These are phyloP conservation scores for Halenospora varia DNA, from an alignment of 495 filamentous ascomycete species.

Conservation along the genomic window DNA sequence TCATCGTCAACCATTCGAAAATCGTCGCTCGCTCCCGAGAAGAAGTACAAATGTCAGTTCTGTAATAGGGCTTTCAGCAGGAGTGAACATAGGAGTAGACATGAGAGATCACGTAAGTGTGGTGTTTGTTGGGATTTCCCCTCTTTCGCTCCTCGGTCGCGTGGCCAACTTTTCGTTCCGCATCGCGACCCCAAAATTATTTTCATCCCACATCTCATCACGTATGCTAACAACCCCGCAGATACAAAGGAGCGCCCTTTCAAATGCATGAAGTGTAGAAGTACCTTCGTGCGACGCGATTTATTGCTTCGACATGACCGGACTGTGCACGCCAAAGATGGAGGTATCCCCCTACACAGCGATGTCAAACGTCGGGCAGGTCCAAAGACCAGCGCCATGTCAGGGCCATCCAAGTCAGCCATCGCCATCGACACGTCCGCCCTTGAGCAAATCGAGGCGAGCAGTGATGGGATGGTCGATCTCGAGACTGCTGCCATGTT, in stretches of 20 bases:
- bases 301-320: slow-evolving; percentile 94
- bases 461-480: slow-evolving; percentile 92
- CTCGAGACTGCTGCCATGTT: slow-evolving; percentile 98
- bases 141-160: slow-evolving; percentile 10
- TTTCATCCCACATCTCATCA: slow-evolving; percentile 6
- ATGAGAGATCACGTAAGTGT: slow-evolving; percentile 97
- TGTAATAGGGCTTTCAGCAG: slow-evolving; percentile 95
- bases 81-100: slow-evolving; percentile 94
- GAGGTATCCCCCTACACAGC: slow-evolving; percentile 89
- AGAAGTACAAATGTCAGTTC: slow-evolving; percentile 99
- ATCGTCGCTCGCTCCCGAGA: slow-evolving; percentile 68
- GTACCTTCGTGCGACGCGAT: slow-evolving; percentile 97
- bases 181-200: slow-evolving; percentile 22
- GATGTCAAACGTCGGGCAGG: slow-evolving; percentile 82
- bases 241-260: slow-evolving; percentile 99
- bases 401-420: slow-evolving; percentile 72
- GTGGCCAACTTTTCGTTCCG: slow-evolving; percentile 4
- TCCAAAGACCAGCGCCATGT: slow-evolving; percentile 38
- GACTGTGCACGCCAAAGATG: slow-evolving; percentile 98
- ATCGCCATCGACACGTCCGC: slow-evolving; percentile 83
- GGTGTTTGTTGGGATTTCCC: not conserved
- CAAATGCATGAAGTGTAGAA: slow-evolving; percentile 96
- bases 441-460: slow-evolving; percentile 91
- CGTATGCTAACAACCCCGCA: slow-evolving; percentile 32
- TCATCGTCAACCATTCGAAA: slow-evolving; percentile 57